A percentile compares a stretch with the other conserved stretches of the same genome.
Evolutionary conservation across 2,329 filamentous ascomycete genomes (phyloP).

Genomic region (Trichoderma asperellum): DNA sequence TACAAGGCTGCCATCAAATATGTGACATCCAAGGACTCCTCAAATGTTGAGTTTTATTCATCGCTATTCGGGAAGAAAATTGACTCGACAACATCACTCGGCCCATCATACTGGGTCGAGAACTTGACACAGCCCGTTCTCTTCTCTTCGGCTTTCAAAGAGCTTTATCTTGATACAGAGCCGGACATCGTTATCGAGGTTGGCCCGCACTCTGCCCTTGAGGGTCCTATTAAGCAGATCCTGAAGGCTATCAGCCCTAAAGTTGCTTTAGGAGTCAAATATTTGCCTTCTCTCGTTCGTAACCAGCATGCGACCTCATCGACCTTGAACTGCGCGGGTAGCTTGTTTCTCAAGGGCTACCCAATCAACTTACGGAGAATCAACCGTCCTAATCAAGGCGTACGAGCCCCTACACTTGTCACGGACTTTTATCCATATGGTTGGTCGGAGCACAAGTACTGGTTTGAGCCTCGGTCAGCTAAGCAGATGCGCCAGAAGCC

Average conservation of each 20-base stretch:
- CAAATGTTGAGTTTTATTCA: constrained; percentile 50
- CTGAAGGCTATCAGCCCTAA: constrained; percentile 49
- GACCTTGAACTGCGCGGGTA: constrained; percentile 49
- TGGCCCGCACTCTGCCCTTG: constrained; percentile 54
- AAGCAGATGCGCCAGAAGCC: constrained; percentile 48
- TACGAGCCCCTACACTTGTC: constrained; percentile 38
- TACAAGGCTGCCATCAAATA: constrained; percentile 46
- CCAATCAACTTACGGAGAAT: constrained; percentile 50
- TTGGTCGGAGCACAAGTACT: constrained; percentile 54
- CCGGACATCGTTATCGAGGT: constrained; percentile 47
- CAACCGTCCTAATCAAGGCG: constrained; percentile 44
- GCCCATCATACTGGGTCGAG: constrained; percentile 51
- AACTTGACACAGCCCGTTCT: constrained; percentile 48
- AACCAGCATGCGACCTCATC: constrained; percentile 54
- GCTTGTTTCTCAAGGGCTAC: constrained; percentile 51
- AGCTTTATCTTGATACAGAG: constrained; percentile 39
- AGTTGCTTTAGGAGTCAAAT: constrained; percentile 46
- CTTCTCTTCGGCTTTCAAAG: constrained; percentile 45
- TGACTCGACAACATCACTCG: constrained; percentile 43
- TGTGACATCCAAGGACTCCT: constrained; percentile 37
- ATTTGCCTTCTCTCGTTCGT: constrained; percentile 53
- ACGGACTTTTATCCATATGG: constrained; percentile 53
- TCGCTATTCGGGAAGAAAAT: constrained; percentile 49
- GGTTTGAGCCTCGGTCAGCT: constrained; percentile 52
- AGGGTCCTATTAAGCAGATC: constrained; percentile 56